Base-by-base conservation (phyloP, 1,139 yeast species). In the Taphrina populina region DNA sequence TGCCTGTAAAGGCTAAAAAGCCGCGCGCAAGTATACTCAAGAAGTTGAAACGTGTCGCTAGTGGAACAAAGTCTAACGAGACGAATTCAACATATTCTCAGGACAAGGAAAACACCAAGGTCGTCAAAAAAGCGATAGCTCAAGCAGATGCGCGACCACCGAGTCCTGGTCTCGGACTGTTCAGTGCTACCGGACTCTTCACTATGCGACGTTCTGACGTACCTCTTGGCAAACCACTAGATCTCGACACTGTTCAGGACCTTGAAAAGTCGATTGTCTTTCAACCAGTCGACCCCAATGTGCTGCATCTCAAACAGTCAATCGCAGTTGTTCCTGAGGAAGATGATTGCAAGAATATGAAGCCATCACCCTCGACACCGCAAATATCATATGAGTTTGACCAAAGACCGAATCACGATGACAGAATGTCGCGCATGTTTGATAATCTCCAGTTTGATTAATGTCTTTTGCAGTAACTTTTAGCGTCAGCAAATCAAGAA, bases 341-440 rank as follows among this genome's bases (percentile, higher is more conserved):
- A 7, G 26, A 7, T n/a, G 37, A 15, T 5, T 32, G 11, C 13
- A 30, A 4, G 11, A 8, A 7, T 27, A 43, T 43, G 47, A 43
- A 43, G 21, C 47, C 47, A 3, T 43, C 47, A 7, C 35, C 26
- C n/a, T 43, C 47, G 26, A 43, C 47, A 3, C 47, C 47, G 11
- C 47, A 43, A 20, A 43, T 43, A 15, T 24, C 29, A 20, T 43
- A 43, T 15, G 47, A 43, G 17, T 17, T 43, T 29, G 37, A 34
- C 10, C 7, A 33, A 5, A 13, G 29, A 13, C 35, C 43, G 17
- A 21, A 34, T 11, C 23, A 26, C 26, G 23, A 45, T 24, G 52
- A 45, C 17, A 30, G 52, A 13, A 45, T 45, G 40, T 45, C 52
- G 13, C 40, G 40, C n/a, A 45, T 35, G 41, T 45, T 45, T 34